A percentile compares a stretch with the other conserved stretches of the same genome.
These are phyloP conservation scores for Cyberlindnera japonica DNA, from an alignment of 805 yeast species.

Conservation along the genomic window DNA sequence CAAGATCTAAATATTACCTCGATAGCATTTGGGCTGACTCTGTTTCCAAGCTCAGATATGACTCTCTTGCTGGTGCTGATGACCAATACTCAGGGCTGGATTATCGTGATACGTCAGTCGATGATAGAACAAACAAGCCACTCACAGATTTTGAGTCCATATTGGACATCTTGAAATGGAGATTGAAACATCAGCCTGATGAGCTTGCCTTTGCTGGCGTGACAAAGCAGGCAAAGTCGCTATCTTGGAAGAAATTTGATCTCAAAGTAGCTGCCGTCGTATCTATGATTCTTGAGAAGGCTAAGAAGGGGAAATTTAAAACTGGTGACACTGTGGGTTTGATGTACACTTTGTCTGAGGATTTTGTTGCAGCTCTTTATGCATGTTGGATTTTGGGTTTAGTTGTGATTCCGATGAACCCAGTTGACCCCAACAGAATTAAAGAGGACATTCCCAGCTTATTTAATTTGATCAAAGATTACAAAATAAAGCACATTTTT, in stretches of 20 bases:
- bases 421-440: slow-evolving; percentile 61
- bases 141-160: slow-evolving; percentile 70
- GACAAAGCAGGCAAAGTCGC: slow-evolving; percentile 41
- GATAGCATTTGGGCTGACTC: slow-evolving; percentile 80
- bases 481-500: slow-evolving; percentile 65
- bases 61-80: slow-evolving; percentile 59
- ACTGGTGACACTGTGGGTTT: slow-evolving; percentile 74
- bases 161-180: slow-evolving; percentile 70
- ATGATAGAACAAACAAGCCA: slow-evolving; percentile 72
- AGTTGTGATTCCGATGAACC: slow-evolving; percentile 71
- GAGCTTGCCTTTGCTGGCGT: slow-evolving; percentile 65
- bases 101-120: slow-evolving; percentile 68
- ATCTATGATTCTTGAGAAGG: slow-evolving; percentile 64
- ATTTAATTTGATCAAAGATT: slow-evolving; percentile 62
- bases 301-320: slow-evolving; percentile 58
- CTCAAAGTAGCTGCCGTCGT: slow-evolving; percentile 72
- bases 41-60: slow-evolving; percentile 55
- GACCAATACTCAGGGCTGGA: slow-evolving; percentile 79
- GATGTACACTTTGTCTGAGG: slow-evolving; percentile 85
- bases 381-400: slow-evolving; percentile 86
- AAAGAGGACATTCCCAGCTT: slow-evolving; percentile 74
- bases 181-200: slow-evolving; percentile 72
- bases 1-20: slow-evolving; percentile 67
- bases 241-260: slow-evolving; percentile 83
- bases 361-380: slow-evolving; percentile 73